phyloP scores from a whole-genome alignment of 2,329 filamentous ascomycete genomes.

The Sarocladiaceae sp. region DNA sequence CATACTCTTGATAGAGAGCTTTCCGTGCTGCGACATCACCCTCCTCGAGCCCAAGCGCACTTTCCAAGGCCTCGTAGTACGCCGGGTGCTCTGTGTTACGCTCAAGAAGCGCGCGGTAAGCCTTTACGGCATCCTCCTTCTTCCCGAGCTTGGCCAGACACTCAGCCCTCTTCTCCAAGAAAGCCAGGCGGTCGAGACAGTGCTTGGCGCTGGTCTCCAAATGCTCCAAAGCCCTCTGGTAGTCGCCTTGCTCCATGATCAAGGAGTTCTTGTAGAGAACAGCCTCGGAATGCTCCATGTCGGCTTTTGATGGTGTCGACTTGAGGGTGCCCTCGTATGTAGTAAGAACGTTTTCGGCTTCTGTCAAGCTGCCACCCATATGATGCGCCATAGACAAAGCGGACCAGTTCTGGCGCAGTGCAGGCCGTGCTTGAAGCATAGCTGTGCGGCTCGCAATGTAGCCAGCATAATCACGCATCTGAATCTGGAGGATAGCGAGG shows the following conservation, averaged over 20 bases:
- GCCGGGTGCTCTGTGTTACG: constrained; percentile 82
- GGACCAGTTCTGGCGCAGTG: constrained; percentile 90
- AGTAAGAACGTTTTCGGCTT: constrained; percentile 86
- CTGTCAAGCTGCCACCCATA: constrained; percentile 74
- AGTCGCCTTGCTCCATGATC: constrained; percentile 85
- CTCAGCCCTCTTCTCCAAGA: constrained; percentile 80
- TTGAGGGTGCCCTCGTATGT: constrained; percentile 95
- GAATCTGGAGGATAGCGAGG: constrained; percentile 85
- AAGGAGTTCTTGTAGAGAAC: constrained; percentile 92
- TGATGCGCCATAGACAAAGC: constrained; percentile 94
- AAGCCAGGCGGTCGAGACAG: constrained; percentile 77
- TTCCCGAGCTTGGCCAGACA: constrained; percentile 75
- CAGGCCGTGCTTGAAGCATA: constrained; percentile 82
- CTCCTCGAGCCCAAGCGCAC: constrained; percentile 57
- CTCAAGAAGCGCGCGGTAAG: constrained; percentile 76
- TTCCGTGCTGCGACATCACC: constrained; percentile 62
- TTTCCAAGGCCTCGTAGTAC: constrained; percentile 78
- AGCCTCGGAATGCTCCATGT: constrained; percentile 92
- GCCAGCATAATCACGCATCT: constrained; percentile 93
- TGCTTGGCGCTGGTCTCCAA: constrained; percentile 72
- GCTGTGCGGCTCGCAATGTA: constrained; percentile 84
- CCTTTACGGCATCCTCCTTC: constrained; percentile 73
- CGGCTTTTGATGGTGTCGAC: constrained; percentile 66
- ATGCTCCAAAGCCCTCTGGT: constrained; percentile 79
- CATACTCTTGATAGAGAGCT: constrained; percentile 72